Percentiles rank a stretch among this genome's conserved stretches.
These are phyloP conservation scores for Crinitomyces ghanaensis DNA, from an alignment of 805 yeast species.

Conservation along the genomic window DNA sequence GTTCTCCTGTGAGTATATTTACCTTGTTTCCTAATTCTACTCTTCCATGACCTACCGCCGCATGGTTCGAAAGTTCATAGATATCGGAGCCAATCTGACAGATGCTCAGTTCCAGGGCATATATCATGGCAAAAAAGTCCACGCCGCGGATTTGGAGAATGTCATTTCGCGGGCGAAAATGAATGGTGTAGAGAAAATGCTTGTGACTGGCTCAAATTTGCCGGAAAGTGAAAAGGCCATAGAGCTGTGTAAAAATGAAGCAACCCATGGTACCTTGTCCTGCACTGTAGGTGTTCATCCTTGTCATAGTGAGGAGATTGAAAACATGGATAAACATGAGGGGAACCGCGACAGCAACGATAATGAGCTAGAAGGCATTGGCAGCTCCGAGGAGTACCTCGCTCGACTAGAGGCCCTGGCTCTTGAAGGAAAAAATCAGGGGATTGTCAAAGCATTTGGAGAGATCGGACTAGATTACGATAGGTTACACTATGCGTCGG, in stretches of 20 bases:
- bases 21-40: too few species aligned
- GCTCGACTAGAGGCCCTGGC: constrained; percentile 39
- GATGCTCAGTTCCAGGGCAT: constrained; percentile 80
- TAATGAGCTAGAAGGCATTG: too few species aligned
- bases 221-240: constrained; percentile 55
- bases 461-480: constrained; percentile 96
- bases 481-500: constrained; percentile 64
- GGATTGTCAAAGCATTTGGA: constrained; percentile 72
- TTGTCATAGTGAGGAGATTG: constrained; percentile 59
- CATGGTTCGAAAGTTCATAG: too few species aligned
- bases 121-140: constrained; percentile 61
- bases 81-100: constrained; percentile 66
- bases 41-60: too few species aligned
- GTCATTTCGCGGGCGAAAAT: constrained; percentile 58
- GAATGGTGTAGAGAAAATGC: constrained; percentile 54
- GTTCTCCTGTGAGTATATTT: too few species aligned
- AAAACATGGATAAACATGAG: constrained; percentile 12
- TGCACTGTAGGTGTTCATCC: constrained; percentile 96
- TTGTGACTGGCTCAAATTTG: constrained; percentile 76
- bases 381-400: constrained; percentile 29
- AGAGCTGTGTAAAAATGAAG: constrained; percentile 33
- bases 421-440: constrained; percentile 34
- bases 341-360: too few species aligned
- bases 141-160: constrained; percentile 50
- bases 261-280: constrained; percentile 22